Evolutionary conservation across 495 filamentous ascomycete genomes (phyloP).

Genomic region (Podospora conica): DNA sequence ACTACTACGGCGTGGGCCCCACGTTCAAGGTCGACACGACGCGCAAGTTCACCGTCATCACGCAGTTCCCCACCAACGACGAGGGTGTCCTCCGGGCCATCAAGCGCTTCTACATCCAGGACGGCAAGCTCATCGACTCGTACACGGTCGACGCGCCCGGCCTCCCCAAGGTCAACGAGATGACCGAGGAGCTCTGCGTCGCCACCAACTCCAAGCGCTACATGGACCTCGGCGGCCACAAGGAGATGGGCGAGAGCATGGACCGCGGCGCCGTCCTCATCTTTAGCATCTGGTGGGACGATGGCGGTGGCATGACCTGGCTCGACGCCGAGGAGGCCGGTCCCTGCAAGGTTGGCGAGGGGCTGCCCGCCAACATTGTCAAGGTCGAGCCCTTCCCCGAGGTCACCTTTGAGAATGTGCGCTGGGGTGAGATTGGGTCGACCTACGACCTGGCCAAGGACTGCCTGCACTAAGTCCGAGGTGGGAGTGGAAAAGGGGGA

Average conservation of each 20-base stretch:
- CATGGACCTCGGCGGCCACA: constrained; percentile 52
- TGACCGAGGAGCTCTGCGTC: constrained; percentile 54
- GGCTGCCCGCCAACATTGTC: constrained; percentile 44
- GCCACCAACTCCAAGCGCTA: constrained; percentile 44
- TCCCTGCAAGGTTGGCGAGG: constrained; percentile 52
- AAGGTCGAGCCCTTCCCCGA: constrained; percentile 41
- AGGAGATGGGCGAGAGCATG: constrained; percentile 52
- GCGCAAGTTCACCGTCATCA: constrained; percentile 53
- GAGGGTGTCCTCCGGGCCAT: constrained; percentile 49
- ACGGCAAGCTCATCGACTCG: constrained; percentile 41
- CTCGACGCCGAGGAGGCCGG: constrained; percentile 52
- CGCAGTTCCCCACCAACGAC: constrained; percentile 56
- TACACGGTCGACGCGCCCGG: constrained; percentile 12
- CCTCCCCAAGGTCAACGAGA: constrained; percentile 33
- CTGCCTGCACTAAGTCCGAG: neutral
- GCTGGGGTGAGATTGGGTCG: constrained; percentile 58
- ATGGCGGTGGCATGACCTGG: constrained; percentile 57
- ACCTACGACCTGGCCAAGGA: constrained; percentile 31
- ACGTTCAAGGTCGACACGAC: constrained; percentile 24
- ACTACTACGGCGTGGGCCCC: constrained; percentile 44
- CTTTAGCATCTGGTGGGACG: constrained; percentile 59
- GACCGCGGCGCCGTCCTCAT: constrained; percentile 56
- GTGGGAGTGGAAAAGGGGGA: neutral
- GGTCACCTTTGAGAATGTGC: constrained; percentile 59
- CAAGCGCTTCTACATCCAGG: constrained; percentile 55